A percentile compares a stretch with the other conserved stretches of the same genome.
phyloP scores from a whole-genome alignment of 306 rosid genomes.

The Crataegus laevigata region DNA sequence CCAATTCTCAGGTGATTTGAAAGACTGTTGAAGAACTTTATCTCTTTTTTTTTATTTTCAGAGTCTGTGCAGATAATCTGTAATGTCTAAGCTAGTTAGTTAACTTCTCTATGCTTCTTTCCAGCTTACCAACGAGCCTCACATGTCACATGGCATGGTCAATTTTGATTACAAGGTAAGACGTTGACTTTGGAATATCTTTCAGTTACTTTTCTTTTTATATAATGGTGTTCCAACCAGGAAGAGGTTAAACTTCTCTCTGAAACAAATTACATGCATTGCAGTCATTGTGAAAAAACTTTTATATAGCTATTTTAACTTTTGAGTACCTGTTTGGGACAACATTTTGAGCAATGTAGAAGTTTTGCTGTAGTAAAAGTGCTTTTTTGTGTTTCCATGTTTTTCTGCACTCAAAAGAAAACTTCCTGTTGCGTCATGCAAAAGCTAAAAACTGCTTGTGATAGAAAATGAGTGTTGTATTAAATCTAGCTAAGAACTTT shows the following conservation, averaged over 20 bases:
- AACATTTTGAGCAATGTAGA: neutral
- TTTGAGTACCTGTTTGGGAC: neutral
- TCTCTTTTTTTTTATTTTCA: neutral
- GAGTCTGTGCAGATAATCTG: neutral
- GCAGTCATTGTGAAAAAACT: neutral
- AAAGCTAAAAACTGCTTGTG: neutral
- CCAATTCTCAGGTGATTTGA: slow-evolving; percentile 75
- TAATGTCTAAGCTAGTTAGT: neutral
- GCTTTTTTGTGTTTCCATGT: neutral
- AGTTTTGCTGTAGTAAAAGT: neutral
- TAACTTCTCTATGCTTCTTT: slow-evolving; percentile 3
- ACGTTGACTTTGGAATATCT: neutral
- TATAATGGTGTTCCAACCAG: neutral
- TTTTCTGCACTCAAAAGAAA: neutral
- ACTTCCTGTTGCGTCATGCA: neutral
- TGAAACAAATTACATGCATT: neutral
- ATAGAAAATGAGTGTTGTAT: neutral
- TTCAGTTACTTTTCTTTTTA: neutral
- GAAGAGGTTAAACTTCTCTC: neutral
- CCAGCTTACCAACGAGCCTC: slow-evolving; percentile 92
- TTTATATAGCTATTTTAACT: neutral
- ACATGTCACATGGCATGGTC: slow-evolving; percentile 92
- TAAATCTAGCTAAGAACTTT: neutral
- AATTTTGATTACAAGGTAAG: slow-evolving; percentile 94
- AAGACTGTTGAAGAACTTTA: neutral